phyloP scores from a whole-genome alignment of 1,284 basidiomycete species.

The Sporisorium graminicola region DNA sequence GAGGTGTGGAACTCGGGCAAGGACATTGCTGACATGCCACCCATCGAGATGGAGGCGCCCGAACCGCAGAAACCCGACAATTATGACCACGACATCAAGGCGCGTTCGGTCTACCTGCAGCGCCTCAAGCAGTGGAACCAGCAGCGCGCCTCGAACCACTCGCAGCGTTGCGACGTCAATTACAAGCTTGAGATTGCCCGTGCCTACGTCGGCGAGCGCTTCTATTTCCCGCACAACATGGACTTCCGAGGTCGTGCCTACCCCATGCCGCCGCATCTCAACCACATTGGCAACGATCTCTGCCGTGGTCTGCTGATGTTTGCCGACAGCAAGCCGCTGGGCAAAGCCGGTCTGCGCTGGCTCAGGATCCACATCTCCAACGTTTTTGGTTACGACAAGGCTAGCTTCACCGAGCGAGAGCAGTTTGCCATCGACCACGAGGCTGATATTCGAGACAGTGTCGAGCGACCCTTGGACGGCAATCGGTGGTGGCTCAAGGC shows the following conservation, averaged over 20 bases:
- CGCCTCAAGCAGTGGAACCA: slow-evolving; percentile 75
- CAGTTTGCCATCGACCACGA: slow-evolving; percentile 81
- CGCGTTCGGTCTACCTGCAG: slow-evolving; percentile 76
- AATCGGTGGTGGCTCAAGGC: slow-evolving; percentile 79
- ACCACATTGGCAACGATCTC: slow-evolving; percentile 95
- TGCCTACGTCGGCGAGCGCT: slow-evolving; percentile 85
- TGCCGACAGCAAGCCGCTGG: slow-evolving; percentile 83
- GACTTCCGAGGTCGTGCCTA: slow-evolving; percentile 99
- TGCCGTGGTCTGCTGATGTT: slow-evolving; percentile 90
- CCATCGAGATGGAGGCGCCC: slow-evolving; percentile 48
- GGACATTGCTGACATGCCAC: slow-evolving; percentile 71
- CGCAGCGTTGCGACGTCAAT: slow-evolving; percentile 91
- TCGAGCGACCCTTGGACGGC: slow-evolving; percentile 73
- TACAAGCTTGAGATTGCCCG: slow-evolving; percentile 98
- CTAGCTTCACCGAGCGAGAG: slow-evolving; percentile 89
- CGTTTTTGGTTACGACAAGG: slow-evolving; percentile 94
- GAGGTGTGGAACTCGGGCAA: slow-evolving; percentile 82
- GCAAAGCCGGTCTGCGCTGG: slow-evolving; percentile 83
- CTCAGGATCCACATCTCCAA: slow-evolving; percentile 94
- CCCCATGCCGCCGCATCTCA: slow-evolving; percentile 94
- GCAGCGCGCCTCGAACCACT: slow-evolving; percentile 74
- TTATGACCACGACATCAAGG: slow-evolving; percentile 78
- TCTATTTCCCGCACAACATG: slow-evolving; percentile 96
- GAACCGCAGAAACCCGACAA: slow-evolving; percentile 77
- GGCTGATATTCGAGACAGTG: slow-evolving; percentile 85